Evolutionary conservation across 129 eudicot genomes (phyloP), one percentile per base, ranked within the genome.

Genomic region (Cynara cardunculus): DNA sequence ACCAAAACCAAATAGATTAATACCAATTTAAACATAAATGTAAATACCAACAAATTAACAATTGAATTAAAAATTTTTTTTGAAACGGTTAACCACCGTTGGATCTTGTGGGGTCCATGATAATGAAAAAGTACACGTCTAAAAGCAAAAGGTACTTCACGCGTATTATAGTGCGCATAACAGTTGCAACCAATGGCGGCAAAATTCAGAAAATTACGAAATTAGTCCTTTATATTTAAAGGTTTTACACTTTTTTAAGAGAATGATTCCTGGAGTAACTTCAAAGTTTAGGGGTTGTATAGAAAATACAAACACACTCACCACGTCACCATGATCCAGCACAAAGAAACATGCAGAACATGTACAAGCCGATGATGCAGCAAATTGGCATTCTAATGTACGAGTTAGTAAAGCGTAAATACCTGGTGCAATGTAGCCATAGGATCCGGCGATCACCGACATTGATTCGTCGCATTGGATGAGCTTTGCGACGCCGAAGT

Each of bases 371-470:
- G 65, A 56, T 56, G n/a, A 56, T 56, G 65, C 53, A 37, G 25
- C 64, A 5, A 44, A 73, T 3, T 18, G 14, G 41, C 39, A 34
- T 8, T 14, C 7, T 0, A 7, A 49, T 31, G 71, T 56, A 28
- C 8, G 44, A 35, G 69, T 6, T 46, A 73, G 22, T 2, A 30
- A 11, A 74, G 46, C 27, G 28, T 44, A 61, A 10, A 22, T 96
- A 96, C 99, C 99, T 75, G 99, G 98, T 22, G 98, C 98, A 77
- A 96, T 96, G 85, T 96, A 96, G 61, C 99, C 99, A 19, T 96
- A 96, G 0, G 99, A 96, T 6, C 99, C 99, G 2, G 99, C 99
- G 27, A 96, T 91, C 0, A 96, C 99, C 0, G 99, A 96, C 99
- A 96, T 96, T 0, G 97, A 91, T 84, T 96, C 98, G 18, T 96